Percentiles rank a stretch among this genome's conserved stretches.
These are phyloP conservation scores for Roridomyces roridus DNA, from an alignment of 768 basidiomycete species.

Conservation along the genomic window DNA sequence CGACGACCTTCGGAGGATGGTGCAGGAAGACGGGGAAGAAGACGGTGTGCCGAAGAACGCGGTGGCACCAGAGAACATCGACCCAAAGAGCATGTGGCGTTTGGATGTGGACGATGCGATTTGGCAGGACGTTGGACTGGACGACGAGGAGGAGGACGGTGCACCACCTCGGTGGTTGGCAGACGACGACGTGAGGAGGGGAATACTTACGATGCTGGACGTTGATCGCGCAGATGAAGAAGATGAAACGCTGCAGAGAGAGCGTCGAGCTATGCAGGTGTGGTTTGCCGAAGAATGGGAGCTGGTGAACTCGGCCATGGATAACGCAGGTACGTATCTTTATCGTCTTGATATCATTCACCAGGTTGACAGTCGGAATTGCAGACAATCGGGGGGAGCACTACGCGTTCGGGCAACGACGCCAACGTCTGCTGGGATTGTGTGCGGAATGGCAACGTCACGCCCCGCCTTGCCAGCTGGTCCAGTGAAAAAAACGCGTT, in stretches of 20 bases:
- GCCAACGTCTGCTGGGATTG: too few relatives aligned
- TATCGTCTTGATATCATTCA: too few relatives aligned
- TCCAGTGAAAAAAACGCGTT: too few relatives aligned
- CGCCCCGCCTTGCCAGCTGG: too few relatives aligned
- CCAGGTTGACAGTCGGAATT: too few relatives aligned
- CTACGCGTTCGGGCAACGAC: too few relatives aligned
- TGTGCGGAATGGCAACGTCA: too few relatives aligned
- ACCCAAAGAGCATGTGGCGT: neutral
- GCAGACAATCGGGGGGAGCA: too few relatives aligned
- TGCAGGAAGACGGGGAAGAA: neutral
- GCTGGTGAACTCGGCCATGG: neutral
- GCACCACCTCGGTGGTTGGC: constrained; percentile 24
- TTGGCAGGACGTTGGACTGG: constrained; percentile 34
- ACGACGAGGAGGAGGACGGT: constrained; percentile 18
- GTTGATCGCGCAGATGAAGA: constrained; percentile 26
- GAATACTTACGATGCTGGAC: constrained; percentile 25
- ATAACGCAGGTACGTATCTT: too few relatives aligned
- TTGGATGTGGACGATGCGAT: constrained; percentile 1
- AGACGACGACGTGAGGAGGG: constrained; percentile 22
- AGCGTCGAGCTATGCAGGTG: neutral
- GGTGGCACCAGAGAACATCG: neutral
- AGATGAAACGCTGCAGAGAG: neutral
- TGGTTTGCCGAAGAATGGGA: constrained; percentile 2
- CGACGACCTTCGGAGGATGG: neutral
- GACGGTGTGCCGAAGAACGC: neutral